A percentile compares a stretch with the other conserved stretches of the same genome.
phyloP scores from a whole-genome alignment of 2,329 filamentous ascomycete species.

The Trichoderma koningiopsis region DNA sequence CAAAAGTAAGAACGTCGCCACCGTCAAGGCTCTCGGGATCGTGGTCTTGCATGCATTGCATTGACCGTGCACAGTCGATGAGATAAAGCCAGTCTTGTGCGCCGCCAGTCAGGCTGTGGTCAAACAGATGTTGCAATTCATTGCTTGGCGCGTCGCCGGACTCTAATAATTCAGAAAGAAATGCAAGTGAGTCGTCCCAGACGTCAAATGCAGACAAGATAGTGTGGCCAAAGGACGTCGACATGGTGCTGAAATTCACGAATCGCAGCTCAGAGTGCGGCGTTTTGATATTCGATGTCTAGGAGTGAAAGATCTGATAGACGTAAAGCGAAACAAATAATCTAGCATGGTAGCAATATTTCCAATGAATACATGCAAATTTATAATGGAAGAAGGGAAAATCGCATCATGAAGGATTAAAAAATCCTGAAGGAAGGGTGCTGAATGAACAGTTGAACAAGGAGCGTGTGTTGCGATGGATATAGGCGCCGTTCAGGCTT shows the following conservation, averaged over 20 bases:
- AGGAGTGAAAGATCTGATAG: not conserved
- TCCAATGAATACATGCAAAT: too few species aligned
- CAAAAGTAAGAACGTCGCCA: slow-evolving; percentile 39
- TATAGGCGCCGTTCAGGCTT: not conserved
- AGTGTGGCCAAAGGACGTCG: slow-evolving; percentile 32
- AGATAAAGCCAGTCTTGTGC: slow-evolving; percentile 40
- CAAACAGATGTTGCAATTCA: slow-evolving; percentile 36
- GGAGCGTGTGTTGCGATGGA: slow-evolving; percentile 9
- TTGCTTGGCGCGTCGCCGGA: slow-evolving; percentile 31
- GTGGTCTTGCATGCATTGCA: slow-evolving; percentile 29
- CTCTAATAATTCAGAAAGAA: slow-evolving; percentile 38
- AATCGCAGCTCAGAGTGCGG: not conserved
- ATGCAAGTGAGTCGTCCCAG: slow-evolving; percentile 35
- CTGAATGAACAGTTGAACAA: not conserved
- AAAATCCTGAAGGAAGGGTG: not conserved
- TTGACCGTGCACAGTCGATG: slow-evolving; percentile 40
- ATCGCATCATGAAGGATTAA: not conserved
- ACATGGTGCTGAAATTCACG: slow-evolving; percentile 7
- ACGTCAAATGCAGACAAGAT: slow-evolving; percentile 41
- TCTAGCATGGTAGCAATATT: not conserved
- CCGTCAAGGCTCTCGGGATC: slow-evolving; percentile 35
- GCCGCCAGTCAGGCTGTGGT: slow-evolving; percentile 38
- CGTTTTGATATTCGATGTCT: not conserved
- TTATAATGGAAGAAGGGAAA: not conserved
- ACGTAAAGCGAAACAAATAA: not conserved